A percentile compares a stretch with the other conserved stretches of the same genome.
These are phyloP conservation scores for Steccherinum ochraceum DNA, from an alignment of 768 basidiomycete genomes.

Conservation along the genomic window DNA sequence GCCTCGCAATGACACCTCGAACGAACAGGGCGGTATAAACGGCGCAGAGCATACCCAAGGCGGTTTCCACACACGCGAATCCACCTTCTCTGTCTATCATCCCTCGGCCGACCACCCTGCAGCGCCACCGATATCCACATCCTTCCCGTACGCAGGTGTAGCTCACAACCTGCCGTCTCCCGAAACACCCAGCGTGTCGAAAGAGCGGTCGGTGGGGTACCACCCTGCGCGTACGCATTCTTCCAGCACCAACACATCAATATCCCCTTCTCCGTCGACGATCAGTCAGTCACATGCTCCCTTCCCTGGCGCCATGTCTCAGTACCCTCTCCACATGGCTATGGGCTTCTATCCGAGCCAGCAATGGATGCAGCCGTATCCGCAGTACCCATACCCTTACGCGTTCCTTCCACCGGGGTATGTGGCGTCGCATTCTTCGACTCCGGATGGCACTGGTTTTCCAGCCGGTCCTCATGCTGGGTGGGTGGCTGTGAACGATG, in stretches of 20 bases:
- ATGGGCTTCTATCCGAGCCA: slow-evolving; percentile 35
- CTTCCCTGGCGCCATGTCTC: slow-evolving; percentile 13
- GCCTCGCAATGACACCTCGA: neutral
- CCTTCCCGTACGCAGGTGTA: neutral
- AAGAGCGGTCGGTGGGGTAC: neutral
- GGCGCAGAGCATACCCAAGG: neutral
- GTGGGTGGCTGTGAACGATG: neutral
- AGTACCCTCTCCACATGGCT: slow-evolving; percentile 29
- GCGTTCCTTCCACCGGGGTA: neutral
- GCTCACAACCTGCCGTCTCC: neutral
- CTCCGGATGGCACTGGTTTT: neutral
- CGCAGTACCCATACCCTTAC: slow-evolving; percentile 10
- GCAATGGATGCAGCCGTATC: slow-evolving; percentile 49
- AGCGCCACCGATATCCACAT: neutral
- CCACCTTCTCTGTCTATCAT: neutral
- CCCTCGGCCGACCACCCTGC: no score
- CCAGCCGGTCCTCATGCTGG: neutral
- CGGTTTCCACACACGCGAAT: no score
- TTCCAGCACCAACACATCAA: slow-evolving; percentile 24
- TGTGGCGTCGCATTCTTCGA: neutral
- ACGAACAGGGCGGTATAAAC: neutral
- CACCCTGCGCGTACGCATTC: neutral
- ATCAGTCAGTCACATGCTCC: slow-evolving; percentile 22
- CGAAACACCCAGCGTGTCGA: neutral
- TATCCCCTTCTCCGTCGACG: slow-evolving; percentile 33